Evolutionary conservation across 306 rosid genomes (phyloP).

Genomic region (Vigna nakashimae): DNA sequence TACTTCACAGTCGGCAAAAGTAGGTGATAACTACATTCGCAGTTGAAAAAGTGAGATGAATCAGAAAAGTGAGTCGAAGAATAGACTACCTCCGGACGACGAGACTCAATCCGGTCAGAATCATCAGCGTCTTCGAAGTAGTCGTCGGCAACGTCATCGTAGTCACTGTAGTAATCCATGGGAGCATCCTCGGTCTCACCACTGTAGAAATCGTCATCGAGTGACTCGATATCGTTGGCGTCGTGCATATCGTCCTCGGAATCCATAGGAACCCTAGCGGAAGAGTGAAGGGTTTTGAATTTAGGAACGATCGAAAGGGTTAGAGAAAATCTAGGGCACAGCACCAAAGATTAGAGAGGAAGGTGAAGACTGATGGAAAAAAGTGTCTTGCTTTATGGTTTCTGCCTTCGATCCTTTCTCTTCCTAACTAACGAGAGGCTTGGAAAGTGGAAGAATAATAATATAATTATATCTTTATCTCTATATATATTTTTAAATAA

Average conservation of each 20-base stretch:
- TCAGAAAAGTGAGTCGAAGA: neutral
- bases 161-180: constrained; percentile 65
- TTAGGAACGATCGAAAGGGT: constrained; percentile 22
- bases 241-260: constrained; percentile 70
- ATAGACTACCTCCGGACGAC: constrained; percentile 71
- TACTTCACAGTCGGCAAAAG: neutral
- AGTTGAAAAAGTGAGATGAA: constrained; percentile 13
- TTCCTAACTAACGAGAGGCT: constrained; percentile 29
- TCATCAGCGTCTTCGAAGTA: constrained; percentile 61
- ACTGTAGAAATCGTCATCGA: constrained; percentile 87
- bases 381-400: constrained; percentile 38
- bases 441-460: constrained; percentile 3
- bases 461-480: neutral
- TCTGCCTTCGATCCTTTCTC: constrained; percentile 33
- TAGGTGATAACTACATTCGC: constrained; percentile 20
- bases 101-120: constrained; percentile 59
- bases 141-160: constrained; percentile 56
- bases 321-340: constrained; percentile 52
- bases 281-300: neutral
- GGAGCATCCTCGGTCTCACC: constrained; percentile 76
- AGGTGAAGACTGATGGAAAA: neutral
- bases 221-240: constrained; percentile 76
- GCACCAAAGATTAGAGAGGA: constrained; percentile 3
- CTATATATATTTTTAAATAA: no score
- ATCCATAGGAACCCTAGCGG: constrained; percentile 52